Percentiles rank a stretch among this genome's conserved stretches.
phyloP scores from a whole-genome alignment of 2,329 filamentous ascomycete species.

The Epicoccum sorghinum region DNA sequence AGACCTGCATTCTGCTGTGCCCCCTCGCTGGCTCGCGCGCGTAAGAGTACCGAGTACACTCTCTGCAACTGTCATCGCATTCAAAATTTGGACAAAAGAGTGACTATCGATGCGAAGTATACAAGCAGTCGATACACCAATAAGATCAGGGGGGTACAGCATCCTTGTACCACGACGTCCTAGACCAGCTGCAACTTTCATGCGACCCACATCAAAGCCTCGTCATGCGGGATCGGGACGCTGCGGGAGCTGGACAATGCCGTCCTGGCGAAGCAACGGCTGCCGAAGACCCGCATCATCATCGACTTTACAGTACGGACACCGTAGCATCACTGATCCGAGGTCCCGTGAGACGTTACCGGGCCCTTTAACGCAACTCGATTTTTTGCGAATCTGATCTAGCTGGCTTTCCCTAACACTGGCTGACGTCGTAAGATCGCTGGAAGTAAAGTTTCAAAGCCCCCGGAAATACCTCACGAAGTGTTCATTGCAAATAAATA shows the following conservation, averaged over 20 bases:
- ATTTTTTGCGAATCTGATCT: too few relatives aligned
- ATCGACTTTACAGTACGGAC: not conserved
- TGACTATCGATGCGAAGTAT: slow-evolving; percentile 1
- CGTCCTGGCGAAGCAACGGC: slow-evolving; percentile 5
- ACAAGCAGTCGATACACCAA: slow-evolving; percentile 1
- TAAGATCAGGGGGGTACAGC: not conserved
- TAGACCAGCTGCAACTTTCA: slow-evolving; percentile 8
- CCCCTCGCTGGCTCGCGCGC: slow-evolving; percentile 1
- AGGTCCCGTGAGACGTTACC: too few relatives aligned
- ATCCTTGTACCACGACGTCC: slow-evolving; percentile 7
- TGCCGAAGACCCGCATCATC: not conserved
- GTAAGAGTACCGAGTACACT: slow-evolving; percentile 6
- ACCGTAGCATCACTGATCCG: not conserved
- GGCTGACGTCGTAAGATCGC: too few relatives aligned
- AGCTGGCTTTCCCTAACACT: too few relatives aligned
- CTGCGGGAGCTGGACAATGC: slow-evolving; percentile 4
- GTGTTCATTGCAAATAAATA: too few relatives aligned
- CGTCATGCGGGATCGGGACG: slow-evolving; percentile 15
- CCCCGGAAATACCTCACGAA: too few relatives aligned
- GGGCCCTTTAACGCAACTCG: too few relatives aligned
- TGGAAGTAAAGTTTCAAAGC: too few relatives aligned
- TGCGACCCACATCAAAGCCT: slow-evolving; percentile 7
- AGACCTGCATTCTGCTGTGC: slow-evolving; percentile 15
- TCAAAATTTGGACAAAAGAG: slow-evolving; percentile 1
- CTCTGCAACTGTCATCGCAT: slow-evolving; percentile 12